Evolutionary conservation across 2,329 filamentous ascomycete species (phyloP), one percentile per base, ranked within the genome.

Genomic region (Xylaria sp.): DNA sequence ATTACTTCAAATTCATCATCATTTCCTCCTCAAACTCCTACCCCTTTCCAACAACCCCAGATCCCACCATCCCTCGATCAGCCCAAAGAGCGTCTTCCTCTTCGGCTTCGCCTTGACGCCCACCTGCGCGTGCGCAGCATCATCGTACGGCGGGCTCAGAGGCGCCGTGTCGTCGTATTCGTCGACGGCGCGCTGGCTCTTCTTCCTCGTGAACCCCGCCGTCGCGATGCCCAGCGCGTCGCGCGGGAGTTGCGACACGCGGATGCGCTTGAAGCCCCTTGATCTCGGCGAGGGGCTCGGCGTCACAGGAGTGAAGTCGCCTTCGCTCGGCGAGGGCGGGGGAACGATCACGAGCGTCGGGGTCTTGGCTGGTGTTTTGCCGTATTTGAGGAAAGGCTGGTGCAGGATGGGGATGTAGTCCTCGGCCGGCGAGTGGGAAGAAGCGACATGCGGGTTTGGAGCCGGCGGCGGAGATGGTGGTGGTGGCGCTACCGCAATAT

Each of bases 41-140:
- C 85, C 72, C 20, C 78, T 72, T 41, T 80, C 84, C 63, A 87
- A 71, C 64, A 87, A 74, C 3, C 81, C 83, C 64, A 87, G 76
- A 76, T 87, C 85, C 85, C 86, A 88, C 85, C 85, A 88, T 5
- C 85, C 86, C 51, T 86, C 85, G 33, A 87, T 79, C 23, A 82
- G 78, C 48, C 83, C 79, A 69, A 86, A 78, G 25, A 88, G 76
- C 0, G 85, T 87, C 79, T 79, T 85, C 8, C 84, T 80, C 72
- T 79, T 82, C 36, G 80, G 79, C 63, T 78, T 80, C 23, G 63
- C 67, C 46, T 71, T 73, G 2, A 51, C 20, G 15, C 52, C 68
- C 15, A 46, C 23, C 36, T 67, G 68, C 46, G 62, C 59, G 36
- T 72, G 68, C 43, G 65, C 31, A 1, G 66, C 71, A 1, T 31